Evolutionary conservation across 495 filamentous ascomycete species (phyloP), one percentile per base, ranked within the genome.

Genomic region (Penicillium goetzii): DNA sequence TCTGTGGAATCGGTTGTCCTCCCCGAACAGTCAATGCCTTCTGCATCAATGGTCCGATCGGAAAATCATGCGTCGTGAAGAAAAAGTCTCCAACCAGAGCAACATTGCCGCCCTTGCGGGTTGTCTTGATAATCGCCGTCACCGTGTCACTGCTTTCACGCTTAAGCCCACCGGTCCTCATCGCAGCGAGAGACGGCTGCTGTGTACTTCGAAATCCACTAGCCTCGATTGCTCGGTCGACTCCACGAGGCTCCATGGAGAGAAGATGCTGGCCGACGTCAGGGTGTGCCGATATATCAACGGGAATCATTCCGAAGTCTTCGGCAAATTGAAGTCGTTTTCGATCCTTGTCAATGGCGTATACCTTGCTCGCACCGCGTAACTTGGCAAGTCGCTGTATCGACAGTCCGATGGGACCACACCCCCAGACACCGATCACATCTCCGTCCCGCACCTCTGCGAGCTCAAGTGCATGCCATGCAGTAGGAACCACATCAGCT

Each of bases 351-450:
- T 78, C 76, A 30, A 78, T 68, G 4, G 67, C 75, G 60, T 72
- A 76, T 1, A 78, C 64, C 52, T 66, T 70, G 21, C 60, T 66
- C 1, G 75, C 76, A 5, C 75, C 68, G 19, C 72, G 66, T 10
- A 72, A 51, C 28, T 60, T 63, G 30, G 67, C 67, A 33, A 76
- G 66, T 25, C 65, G 64, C 38, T 70, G 69, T 14, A 69, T 63
- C 0, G 66, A 70, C 7, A 73, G 55, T 0, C 72, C 74, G 12
- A 76, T 62, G 6, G 77, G 74, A 12, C 75, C 78, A 58, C 69
- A 76, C 11, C 80, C 80, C 69, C 78, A 82, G 7, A 83, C 73
- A n/a, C 72, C 80, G 19, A 83, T 72, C 9, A 69, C 58, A 59
- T 81, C 78, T 10, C 78, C 79, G 5, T 68, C 23, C 12, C 68